phyloP scores from a whole-genome alignment of 257 asterid species.

The Solanum ossicruentum region DNA sequence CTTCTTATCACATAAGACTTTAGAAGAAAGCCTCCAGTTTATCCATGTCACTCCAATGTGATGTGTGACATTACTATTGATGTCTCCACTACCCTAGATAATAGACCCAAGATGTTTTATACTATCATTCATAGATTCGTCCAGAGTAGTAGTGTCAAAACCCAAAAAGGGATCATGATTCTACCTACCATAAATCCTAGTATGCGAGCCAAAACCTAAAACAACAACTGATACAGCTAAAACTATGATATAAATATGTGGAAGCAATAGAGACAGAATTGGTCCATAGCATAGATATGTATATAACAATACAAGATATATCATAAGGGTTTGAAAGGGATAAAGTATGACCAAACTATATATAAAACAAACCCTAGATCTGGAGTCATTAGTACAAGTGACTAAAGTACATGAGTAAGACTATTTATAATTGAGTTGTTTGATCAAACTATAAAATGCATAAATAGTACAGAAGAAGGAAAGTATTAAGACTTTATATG shows the following conservation, averaged over 20 bases:
- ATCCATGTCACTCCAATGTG: no score
- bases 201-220: neutral
- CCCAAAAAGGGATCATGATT: neutral
- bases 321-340: neutral
- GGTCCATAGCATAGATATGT: neutral
- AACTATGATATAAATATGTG: neutral
- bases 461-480: neutral
- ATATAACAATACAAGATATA: no score
- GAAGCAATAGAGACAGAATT: neutral
- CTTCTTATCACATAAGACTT: no score
- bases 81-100: no score
- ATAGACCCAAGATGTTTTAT: no score
- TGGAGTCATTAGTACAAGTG: neutral
- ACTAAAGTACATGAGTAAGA: no score
- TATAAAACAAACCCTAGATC: no score
- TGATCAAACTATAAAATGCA: neutral
- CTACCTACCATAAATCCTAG: neutral
- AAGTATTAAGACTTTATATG: neutral
- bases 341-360: neutral
- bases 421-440: no score
- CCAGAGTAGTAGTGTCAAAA: no score
- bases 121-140: no score
- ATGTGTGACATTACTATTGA: no score
- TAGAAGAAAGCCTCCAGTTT: no score
- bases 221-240: neutral